Evolutionary conservation across 1,139 yeast genomes (phyloP).

Genomic region (Debaryomyces sp.): DNA sequence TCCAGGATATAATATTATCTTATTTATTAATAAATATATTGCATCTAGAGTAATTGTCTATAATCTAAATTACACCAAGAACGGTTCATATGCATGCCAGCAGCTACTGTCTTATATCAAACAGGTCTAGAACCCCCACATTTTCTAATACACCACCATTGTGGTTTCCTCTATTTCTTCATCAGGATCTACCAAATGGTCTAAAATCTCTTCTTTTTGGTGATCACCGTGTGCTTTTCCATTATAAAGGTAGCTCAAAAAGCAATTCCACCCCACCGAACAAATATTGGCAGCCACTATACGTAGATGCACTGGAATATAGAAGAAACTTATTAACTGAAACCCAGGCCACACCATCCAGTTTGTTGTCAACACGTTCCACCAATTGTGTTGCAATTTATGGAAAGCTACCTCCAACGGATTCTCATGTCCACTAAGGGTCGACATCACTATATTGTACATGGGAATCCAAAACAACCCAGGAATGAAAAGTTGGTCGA

Average conservation of each 20-base stretch:
- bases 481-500: conserved; percentile 42
- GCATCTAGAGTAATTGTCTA: conserved; percentile 12
- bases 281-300: conserved; percentile 43
- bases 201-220: conserved; percentile 23
- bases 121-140: background rate
- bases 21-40: background rate
- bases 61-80: background rate
- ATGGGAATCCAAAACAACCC: conserved; percentile 48
- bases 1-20: background rate
- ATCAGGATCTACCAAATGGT: conserved; percentile 45
- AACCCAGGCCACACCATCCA: conserved; percentile 52
- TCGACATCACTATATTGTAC: conserved; percentile 45
- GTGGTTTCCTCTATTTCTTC: conserved; percentile 31
- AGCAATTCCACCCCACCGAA: conserved; percentile 50
- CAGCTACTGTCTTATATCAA: background rate
- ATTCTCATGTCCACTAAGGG: conserved; percentile 39
- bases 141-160: conserved; percentile 23
- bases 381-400: conserved; percentile 44
- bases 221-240: conserved; percentile 39
- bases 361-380: conserved; percentile 43
- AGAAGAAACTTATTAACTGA: conserved; percentile 41
- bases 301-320: conserved; percentile 45
- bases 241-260: conserved; percentile 47
- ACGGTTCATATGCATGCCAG: background rate
- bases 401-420: conserved; percentile 36